A percentile compares a stretch with the other conserved stretches of the same genome.
Evolutionary conservation across 108 stramenopile species (phyloP).

Genomic region (Pseudonitzschia multistriata): DNA sequence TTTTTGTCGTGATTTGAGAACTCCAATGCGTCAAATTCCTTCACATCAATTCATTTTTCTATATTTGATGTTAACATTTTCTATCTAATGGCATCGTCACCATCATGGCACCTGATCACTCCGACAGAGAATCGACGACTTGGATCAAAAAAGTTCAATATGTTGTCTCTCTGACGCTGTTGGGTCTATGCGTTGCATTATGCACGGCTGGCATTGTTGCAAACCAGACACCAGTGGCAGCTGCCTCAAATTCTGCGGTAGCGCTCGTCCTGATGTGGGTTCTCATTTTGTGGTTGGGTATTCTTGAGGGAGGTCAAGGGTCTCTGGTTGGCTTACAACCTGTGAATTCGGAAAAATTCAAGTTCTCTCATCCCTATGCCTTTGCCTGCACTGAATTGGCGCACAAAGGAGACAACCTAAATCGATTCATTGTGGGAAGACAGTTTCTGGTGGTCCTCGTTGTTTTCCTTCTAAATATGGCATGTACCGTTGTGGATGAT

Average conservation of each 20-base stretch:
- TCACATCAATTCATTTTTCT: neutral
- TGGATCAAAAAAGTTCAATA: neutral
- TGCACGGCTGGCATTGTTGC: neutral
- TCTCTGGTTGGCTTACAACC: conserved; percentile 72
- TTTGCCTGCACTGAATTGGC: conserved; percentile 50
- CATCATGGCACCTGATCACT: neutral
- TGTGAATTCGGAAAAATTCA: conserved; percentile 68
- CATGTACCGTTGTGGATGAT: conserved; percentile 55
- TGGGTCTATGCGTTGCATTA: neutral
- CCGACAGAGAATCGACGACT: neutral
- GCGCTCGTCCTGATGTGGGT: conserved; percentile 36
- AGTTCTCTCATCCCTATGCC: conserved; percentile 64
- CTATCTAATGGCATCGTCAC: neutral
- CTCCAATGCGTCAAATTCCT: no score
- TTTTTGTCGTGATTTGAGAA: no score
- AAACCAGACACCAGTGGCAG: neutral
- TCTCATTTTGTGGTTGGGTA: conserved; percentile 59
- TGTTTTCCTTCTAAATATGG: conserved; percentile 70
- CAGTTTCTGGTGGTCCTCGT: conserved; percentile 85
- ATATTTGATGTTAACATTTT: neutral
- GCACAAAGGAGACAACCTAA: conserved; percentile 85
- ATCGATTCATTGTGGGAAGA: conserved; percentile 84
- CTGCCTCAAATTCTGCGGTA: neutral
- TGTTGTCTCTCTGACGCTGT: neutral
- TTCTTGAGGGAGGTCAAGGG: conserved; percentile 77